phyloP scores from a whole-genome alignment of 2,329 filamentous ascomycete genomes.

The Penicillium fuscoglaucum region DNA sequence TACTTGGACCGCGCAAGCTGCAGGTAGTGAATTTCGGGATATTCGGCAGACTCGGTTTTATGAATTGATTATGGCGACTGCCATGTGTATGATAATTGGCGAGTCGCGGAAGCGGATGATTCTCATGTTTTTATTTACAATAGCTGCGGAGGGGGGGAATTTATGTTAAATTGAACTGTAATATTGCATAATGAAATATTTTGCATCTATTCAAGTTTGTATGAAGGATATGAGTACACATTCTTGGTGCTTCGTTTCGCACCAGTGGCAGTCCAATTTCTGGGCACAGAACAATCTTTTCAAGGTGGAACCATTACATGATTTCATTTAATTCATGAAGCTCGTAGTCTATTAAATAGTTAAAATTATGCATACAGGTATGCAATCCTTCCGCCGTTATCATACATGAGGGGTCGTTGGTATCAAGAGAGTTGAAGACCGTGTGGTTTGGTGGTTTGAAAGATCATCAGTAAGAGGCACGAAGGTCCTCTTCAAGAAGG shows the following conservation, averaged over 20 bases:
- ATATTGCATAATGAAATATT: not conserved
- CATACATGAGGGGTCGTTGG: not conserved
- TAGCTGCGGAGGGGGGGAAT: not conserved
- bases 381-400: not conserved
- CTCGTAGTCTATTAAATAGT: not conserved
- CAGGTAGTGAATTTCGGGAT: not conserved
- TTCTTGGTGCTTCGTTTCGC: too few relatives aligned
- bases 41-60: constrained; percentile 5
- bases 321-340: not conserved
- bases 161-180: too few relatives aligned
- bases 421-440: not conserved
- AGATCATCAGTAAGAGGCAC: not conserved
- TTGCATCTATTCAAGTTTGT: not conserved
- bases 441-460: not conserved
- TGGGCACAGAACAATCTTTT: not conserved
- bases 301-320: not conserved
- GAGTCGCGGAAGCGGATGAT: constrained; percentile 15
- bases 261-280: not conserved
- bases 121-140: not conserved
- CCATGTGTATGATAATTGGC: constrained; percentile 22
- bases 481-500: constrained; percentile 15
- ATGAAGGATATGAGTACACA: not conserved
- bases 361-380: not conserved
- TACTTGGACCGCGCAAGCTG: not conserved
- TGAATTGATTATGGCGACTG: constrained; percentile 16